Evolutionary conservation across 2,329 filamentous ascomycete genomes (phyloP).

Genomic region (Penicillium sp.): DNA sequence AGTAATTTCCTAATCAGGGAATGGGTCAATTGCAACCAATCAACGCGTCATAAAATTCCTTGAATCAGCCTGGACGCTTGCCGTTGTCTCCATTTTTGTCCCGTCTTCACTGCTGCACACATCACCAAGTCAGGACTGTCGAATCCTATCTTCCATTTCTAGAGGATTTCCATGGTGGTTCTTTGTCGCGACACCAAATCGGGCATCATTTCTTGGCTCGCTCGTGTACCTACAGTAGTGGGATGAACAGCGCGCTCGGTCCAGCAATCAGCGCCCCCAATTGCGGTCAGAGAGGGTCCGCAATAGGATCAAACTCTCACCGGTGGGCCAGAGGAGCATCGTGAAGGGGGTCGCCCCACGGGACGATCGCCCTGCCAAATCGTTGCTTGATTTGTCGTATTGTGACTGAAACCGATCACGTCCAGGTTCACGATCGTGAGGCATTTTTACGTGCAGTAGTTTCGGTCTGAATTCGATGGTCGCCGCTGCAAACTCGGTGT

Average conservation of each 20-base stretch:
- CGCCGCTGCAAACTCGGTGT: too few relatives aligned
- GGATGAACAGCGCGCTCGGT: constrained; percentile 9
- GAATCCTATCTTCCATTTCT: too few relatives aligned
- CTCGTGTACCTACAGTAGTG: constrained; percentile 35
- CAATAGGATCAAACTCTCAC: constrained; percentile 23
- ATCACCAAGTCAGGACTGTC: too few relatives aligned
- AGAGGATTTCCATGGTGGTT: too few relatives aligned
- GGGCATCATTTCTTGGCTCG: constrained; percentile 17
- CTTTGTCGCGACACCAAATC: constrained; percentile 1
- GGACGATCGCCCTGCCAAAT: constrained; percentile 32
- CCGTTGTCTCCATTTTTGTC: constrained; percentile 12
- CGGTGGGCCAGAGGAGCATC: constrained; percentile 23
- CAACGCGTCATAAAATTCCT: background rate
- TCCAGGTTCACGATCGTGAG: constrained; percentile 31
- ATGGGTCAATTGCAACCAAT: background rate
- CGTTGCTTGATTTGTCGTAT: constrained; percentile 5
- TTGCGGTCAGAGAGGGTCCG: constrained; percentile 12
- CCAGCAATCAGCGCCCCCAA: constrained; percentile 20
- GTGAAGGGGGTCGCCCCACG: constrained; percentile 20
- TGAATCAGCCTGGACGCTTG: constrained; percentile 13
- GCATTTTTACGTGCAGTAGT: constrained; percentile 24
- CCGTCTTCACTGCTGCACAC: background rate
- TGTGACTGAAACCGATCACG: background rate
- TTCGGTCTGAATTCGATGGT: constrained; percentile 7
- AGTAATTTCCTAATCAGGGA: constrained; percentile 16